Conservation (phyloP, 331 rosid species). For the Ulmus americana region DNA sequence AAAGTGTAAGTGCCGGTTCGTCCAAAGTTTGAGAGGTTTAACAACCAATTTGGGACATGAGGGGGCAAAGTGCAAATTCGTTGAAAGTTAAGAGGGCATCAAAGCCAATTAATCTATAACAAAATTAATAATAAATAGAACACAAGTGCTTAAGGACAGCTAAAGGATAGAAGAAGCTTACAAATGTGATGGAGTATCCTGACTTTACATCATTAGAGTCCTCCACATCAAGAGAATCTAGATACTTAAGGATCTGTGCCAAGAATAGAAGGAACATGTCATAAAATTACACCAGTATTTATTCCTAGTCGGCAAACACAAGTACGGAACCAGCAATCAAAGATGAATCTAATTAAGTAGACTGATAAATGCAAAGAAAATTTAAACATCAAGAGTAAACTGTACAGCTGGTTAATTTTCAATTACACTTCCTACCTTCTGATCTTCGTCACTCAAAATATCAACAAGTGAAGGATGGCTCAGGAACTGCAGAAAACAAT, state of each 20-base stretch:
- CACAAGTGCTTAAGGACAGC: neutral
- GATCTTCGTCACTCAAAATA: conserved; percentile 66
- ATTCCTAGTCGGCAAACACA: neutral
- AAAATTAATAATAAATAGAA: neutral
- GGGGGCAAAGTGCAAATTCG: too few relatives aligned
- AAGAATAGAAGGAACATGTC: conserved; percentile 16
- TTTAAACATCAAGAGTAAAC: conserved; percentile 1
- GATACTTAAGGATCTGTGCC: conserved; percentile 54
- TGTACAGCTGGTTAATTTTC: neutral
- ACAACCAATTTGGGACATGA: too few relatives aligned
- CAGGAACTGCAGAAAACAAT: conserved; percentile 54
- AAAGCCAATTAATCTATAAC: too few relatives aligned
- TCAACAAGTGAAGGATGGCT: conserved; percentile 81
- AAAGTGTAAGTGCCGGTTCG: too few relatives aligned
- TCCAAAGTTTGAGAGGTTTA: too few relatives aligned
- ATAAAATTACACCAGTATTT: conserved; percentile 8
- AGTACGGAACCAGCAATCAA: too few relatives aligned
- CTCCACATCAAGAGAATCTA: conserved; percentile 51
- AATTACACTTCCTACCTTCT: conserved; percentile 45
- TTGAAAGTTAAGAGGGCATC: too few relatives aligned
- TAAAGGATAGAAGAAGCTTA: conserved; percentile 33
- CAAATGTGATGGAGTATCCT: conserved; percentile 55
- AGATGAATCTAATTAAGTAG: neutral
- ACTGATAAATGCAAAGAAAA: neutral
- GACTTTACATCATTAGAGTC: conserved; percentile 53